Evolutionary conservation across 371 early-diverging fungal genomes (phyloP).

Genomic region (Rhizopus microsporus): DNA sequence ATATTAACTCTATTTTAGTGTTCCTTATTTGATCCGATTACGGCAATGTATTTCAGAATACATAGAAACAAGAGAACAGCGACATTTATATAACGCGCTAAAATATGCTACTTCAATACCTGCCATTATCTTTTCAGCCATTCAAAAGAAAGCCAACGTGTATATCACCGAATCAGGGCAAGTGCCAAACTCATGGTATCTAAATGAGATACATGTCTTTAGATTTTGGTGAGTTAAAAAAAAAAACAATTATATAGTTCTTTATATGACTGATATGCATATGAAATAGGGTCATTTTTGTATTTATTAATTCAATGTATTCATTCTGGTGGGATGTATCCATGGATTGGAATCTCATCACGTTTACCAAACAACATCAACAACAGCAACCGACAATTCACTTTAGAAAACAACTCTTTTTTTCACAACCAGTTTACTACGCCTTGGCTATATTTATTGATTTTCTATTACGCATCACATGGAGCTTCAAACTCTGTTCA

Average conservation of each 20-base stretch:
- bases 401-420: conserved; percentile 68
- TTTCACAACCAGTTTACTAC: conserved; percentile 65
- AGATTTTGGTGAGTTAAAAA: conserved; percentile 37
- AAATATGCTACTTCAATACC: conserved; percentile 89
- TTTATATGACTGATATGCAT: background rate
- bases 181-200: conserved; percentile 42
- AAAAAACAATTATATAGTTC: background rate
- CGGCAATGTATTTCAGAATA: conserved; percentile 84
- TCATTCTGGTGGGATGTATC: conserved; percentile 95
- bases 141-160: conserved; percentile 57
- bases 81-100: conserved; percentile 84
- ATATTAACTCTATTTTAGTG: conserved; percentile 34
- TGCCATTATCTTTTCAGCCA: conserved; percentile 74
- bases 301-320: conserved; percentile 84
- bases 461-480: conserved; percentile 80
- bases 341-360: conserved; percentile 86
- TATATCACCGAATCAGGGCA: conserved; percentile 35
- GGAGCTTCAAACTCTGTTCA: conserved; percentile 81
- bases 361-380: conserved; percentile 18
- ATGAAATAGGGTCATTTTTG: conserved; percentile 68
- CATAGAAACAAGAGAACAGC: conserved; percentile 50
- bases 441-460: conserved; percentile 74
- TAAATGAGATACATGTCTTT: conserved; percentile 42
- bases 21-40: conserved; percentile 86
- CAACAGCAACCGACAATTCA: conserved; percentile 35